phyloP scores from a whole-genome alignment of 148 eudicot species.

The Vaccinium corymbosum region DNA sequence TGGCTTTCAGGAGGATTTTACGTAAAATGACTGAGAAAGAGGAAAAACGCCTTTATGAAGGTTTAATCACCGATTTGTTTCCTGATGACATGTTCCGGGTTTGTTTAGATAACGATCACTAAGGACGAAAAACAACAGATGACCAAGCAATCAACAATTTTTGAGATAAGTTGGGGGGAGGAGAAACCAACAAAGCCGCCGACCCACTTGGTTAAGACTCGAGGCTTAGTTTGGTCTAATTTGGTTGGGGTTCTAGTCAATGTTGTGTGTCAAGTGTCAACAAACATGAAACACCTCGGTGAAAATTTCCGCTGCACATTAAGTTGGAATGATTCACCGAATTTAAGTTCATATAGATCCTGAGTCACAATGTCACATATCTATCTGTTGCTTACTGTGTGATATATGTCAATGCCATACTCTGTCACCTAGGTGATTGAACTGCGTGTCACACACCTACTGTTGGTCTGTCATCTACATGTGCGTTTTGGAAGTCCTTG shows the following conservation, averaged over 20 bases:
- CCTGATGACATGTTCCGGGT: not conserved
- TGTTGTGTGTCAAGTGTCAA: not conserved
- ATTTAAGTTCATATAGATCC: not conserved
- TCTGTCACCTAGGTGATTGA: not conserved
- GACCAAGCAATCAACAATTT: too few relatives aligned
- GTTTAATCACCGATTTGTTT: not conserved
- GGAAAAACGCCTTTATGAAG: not conserved
- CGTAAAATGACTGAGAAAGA: not conserved
- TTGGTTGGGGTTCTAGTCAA: not conserved
- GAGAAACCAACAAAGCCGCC: not conserved
- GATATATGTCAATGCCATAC: not conserved
- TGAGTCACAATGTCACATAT: not conserved
- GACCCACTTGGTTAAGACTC: not conserved
- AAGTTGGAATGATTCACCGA: not conserved
- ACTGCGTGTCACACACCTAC: not conserved
- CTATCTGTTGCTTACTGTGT: not conserved
- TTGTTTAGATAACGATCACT: not conserved
- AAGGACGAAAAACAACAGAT: too few relatives aligned
- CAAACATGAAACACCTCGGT: not conserved
- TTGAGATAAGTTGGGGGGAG: too few relatives aligned
- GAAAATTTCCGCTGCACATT: not conserved
- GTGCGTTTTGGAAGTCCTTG: not conserved
- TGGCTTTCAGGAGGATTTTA: not conserved
- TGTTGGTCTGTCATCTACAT: not conserved
- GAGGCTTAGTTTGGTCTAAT: not conserved